Percentiles rank a stretch among this genome's conserved stretches.
Conservation (phyloP, 768 basidiomycete species). For the Tulasnella sp. region DNA sequence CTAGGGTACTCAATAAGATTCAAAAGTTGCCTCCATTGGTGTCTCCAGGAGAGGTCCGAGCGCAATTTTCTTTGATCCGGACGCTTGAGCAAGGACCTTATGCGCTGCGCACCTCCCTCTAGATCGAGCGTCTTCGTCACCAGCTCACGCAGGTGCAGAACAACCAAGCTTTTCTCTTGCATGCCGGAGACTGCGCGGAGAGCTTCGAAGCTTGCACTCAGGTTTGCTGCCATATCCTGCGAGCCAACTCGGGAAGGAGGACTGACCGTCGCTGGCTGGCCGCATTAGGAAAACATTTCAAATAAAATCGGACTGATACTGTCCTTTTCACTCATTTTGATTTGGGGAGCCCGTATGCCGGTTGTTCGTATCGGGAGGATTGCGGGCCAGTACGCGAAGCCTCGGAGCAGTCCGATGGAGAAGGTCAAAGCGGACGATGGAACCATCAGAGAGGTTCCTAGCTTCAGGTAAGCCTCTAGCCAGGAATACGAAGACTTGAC, state of each 20-base stretch:
- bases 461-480: conserved; percentile 57
- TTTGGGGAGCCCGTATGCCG: conserved; percentile 86
- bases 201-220: conserved; percentile 86
- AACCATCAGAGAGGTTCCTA: conserved; percentile 46
- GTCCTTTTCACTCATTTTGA: conserved; percentile 87
- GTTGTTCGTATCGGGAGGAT: conserved; percentile 88
- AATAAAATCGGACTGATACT: conserved; percentile 84
- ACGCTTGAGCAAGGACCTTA: not conserved
- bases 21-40: conserved; percentile 77
- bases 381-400: conserved; percentile 95
- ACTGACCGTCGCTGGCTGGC: not conserved
- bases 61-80: not conserved
- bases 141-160: conserved; percentile 71
- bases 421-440: conserved; percentile 45
- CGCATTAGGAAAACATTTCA: conserved; percentile 68
- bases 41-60: conserved; percentile 74
- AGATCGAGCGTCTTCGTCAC: conserved; percentile 76
- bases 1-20: conserved; percentile 70
- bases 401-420: conserved; percentile 75
- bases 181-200: conserved; percentile 98
- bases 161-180: conserved; percentile 86
- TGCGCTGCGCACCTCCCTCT: not conserved
- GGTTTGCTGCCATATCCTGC: conserved; percentile 33
- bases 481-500: not conserved
- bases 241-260: not conserved